Base-by-base conservation (phyloP, 2,329 filamentous ascomycete species). In the Botrytis hyacinthi region DNA sequence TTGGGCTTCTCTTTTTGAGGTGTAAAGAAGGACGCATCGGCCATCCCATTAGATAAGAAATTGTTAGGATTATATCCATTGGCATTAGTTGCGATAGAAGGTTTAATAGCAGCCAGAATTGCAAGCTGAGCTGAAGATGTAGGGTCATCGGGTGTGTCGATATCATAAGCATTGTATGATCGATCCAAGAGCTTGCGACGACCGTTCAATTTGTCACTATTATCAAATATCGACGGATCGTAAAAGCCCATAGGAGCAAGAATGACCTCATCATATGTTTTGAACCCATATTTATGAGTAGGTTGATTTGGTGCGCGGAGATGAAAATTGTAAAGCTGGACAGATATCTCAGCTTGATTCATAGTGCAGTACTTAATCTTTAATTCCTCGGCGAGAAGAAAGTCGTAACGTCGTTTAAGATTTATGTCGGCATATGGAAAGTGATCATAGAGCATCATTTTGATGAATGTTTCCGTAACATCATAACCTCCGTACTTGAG, bases 401-500 rank as follows among this genome's bases (percentile, higher is more conserved):
- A 98, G 81, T 99, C 96, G 80, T 98, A 97, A 66, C 96, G 90
- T 71, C 94, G 89, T 81, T 90, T 91, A 42, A 99, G 86, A 80
- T 99, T 97, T 83, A 99, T 97, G 32, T 98, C 95, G 66, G 92
- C 88, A 81, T 99, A 99, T 8, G 97, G 95, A 78, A 99, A 98
- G 79, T 96, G 92, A 81, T 98, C 95, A 82, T 92, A 94, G 3
- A 99, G 89, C 92, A 98, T 94, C 95, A 98, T 98, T 84, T 96
- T 97, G 81, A 97, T 88, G 79, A 99, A 98, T 0, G 93, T 93
- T 78, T 97, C 94, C 0, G 96, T 98, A 54, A 98, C 92, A 82
- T 99, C 96, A 79, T 88, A 91, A 1, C 96, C 96, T 69, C 96
- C 96, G 79, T 92, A 97, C 82, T 99, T 98, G 76, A 99, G 85